phyloP scores from a whole-genome alignment of 164 flowering plant genomes.

The Pachysandra terminalis region DNA sequence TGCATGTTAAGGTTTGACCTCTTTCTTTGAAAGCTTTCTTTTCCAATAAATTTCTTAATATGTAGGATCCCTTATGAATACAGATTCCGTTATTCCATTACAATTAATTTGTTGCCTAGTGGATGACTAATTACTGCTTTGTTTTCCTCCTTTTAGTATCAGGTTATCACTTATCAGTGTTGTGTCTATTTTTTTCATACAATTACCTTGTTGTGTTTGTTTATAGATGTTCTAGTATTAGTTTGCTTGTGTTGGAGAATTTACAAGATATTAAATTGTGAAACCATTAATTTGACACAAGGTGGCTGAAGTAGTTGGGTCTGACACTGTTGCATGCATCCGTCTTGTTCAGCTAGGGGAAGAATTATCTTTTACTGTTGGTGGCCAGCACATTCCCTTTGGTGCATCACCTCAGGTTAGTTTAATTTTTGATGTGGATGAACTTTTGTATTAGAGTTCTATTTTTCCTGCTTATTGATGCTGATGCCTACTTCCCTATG shows the following conservation, averaged over 20 bases:
- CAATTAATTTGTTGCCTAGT: background rate
- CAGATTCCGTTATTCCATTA: background rate
- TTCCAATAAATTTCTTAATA: background rate
- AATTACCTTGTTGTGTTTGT: background rate
- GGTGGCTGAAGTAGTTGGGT: background rate
- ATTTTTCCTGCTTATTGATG: background rate
- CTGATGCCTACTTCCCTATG: too few species aligned
- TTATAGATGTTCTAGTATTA: background rate
- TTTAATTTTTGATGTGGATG: background rate
- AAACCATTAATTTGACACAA: background rate
- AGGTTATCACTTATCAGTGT: background rate
- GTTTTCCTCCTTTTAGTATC: conserved; percentile 1
- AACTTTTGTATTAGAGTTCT: conserved; percentile 1
- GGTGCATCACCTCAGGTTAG: conserved; percentile 97
- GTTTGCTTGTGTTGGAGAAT: background rate
- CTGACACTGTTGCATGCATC: conserved; percentile 4
- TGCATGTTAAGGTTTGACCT: conserved; percentile 71
- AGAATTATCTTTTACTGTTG: conserved; percentile 77
- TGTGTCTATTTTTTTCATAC: conserved; percentile 1
- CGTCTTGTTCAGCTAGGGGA: conserved; percentile 68
- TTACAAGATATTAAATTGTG: background rate
- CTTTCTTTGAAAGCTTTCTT: background rate
- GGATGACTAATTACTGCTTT: background rate
- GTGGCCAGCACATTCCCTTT: conserved; percentile 94
- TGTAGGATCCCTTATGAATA: too few species aligned